Evolutionary conservation across 2,329 filamentous ascomycete species (phyloP), one percentile per base, ranked within the genome.

Genomic region (Arthrobotrys sphaeroides): DNA sequence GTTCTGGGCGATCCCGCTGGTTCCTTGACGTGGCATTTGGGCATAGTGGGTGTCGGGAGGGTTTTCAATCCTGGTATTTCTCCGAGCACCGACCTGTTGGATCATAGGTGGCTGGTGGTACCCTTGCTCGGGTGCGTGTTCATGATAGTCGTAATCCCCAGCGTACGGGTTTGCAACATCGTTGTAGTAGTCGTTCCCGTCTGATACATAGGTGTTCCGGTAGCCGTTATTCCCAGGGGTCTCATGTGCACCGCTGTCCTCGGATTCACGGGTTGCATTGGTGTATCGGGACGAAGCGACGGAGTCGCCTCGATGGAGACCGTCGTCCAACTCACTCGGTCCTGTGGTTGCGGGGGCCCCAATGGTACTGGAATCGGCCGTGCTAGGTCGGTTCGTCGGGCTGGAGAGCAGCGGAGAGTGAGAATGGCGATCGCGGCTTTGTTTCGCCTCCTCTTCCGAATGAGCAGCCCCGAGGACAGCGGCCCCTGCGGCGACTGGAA

Each of bases 231-330:
- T 51, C 13, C 47, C 47, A 66, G 13, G 60, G 43, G 16, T 60
- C 38, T 31, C 73, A 20, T 74, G 79, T 20, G 57, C 22, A 51
- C 80, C 86, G 7, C 89, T 90, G 7, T 86, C 87, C 69, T 91
- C 89, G 0, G 94, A 97, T 73, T 88, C 88, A 47, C 43, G 61
- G n/a, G 89, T 90, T 5, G 89, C 91, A 10, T 90, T 90, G 78
- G 94, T 97, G 84, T 98, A 99, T 0, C 92, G 94, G 0, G 95
- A 98, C 0, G 95, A 99, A 4, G 95, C 95, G 81, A 98, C 98
- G 4, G 94, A 98, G 1, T 93, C 90, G 0, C 95, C 95, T 64
- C 95, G 91, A 78, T 91, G 92, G 36, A 98, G 91, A 78, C 92
- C 92, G 24, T 84, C 85, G 55, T 84, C 85, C 61, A 88, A 86